These are phyloP conservation scores for Daldinia vernicosa DNA, from an alignment of 495 filamentous ascomycete genomes.

Conservation along the genomic window DNA sequence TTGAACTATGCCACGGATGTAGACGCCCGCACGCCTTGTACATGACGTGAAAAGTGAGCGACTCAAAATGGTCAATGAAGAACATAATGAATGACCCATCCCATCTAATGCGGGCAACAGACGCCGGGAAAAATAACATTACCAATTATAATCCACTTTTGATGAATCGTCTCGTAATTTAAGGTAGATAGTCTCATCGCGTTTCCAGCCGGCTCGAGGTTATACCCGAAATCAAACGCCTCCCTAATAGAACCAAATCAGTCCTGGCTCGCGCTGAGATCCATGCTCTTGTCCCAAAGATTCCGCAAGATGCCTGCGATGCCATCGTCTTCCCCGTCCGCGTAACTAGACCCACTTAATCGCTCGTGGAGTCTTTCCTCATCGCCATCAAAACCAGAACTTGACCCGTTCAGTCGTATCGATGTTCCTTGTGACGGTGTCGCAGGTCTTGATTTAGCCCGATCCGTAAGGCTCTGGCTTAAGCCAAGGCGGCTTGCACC, in stretches of 20 bases:
- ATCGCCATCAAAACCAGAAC: slow-evolving; percentile 53
- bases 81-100: not conserved
- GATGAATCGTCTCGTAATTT: slow-evolving; percentile 11
- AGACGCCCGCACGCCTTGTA: not conserved
- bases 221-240: slow-evolving; percentile 27
- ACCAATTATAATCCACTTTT: slow-evolving; percentile 35
- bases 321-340: slow-evolving; percentile 54
- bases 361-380: slow-evolving; percentile 49
- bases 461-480: slow-evolving; percentile 52
- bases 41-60: not conserved
- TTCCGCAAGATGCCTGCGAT: slow-evolving; percentile 58
- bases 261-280: slow-evolving; percentile 61
- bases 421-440: slow-evolving; percentile 46
- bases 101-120: not conserved
- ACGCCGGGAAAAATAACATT: slow-evolving; percentile 25
- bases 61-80: not conserved
- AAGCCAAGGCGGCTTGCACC: slow-evolving; percentile 48
- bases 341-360: slow-evolving; percentile 54
- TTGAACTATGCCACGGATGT: not conserved
- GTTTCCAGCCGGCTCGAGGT: slow-evolving; percentile 12
- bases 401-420: slow-evolving; percentile 43
- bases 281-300: slow-evolving; percentile 64
- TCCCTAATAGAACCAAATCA: slow-evolving; percentile 39
- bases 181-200: slow-evolving; percentile 13
- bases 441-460: slow-evolving; percentile 40